Evolutionary conservation across 306 rosid genomes (phyloP), one percentile per base, ranked within the genome.

Genomic region (Mucuna pruriens): DNA sequence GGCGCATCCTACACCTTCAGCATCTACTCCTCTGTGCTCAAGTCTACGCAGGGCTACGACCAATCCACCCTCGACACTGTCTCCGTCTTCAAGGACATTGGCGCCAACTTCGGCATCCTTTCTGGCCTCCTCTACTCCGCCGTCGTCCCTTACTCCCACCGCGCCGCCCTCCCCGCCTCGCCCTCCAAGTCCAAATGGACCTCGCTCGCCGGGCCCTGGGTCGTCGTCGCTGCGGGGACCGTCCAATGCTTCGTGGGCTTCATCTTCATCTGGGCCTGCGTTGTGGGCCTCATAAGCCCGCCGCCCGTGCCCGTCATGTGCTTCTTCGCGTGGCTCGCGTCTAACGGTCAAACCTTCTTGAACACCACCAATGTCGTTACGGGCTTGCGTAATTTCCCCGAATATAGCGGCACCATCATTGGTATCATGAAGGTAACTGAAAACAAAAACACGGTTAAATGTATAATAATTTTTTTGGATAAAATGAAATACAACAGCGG

Each of bases 31-130:
- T 60, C 96, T 0, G 84, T 81, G 0, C 93, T 95, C 75, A 95
- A 95, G 71, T 88, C 98, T 8, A 57, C 86, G 7, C 98, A 93
- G 31, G 84, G 86, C 49, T 95, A 95, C 80, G 90, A 90, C 38
- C 98, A 95, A 84, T 93, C 96, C 51, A 93, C 99, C 2, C 95
- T 95, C 72, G 97, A 93, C 83, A 89, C 97, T 25, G 97, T 95
- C 22, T 93, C 98, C 10, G 97, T 95, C 64, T 95, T 95, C 96
- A 93, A 95, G 19, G 98, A 95, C 86, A 87, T 95, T 57, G 99
- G 98, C 0, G 96, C 93, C 45, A 93, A 91, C 86, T 92, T 88
- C 36, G 99, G 99, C 40, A 33, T 90, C 65, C 83, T 95, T 54
- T 85, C 99, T 13, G 98, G 98, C 36, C 83, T 95, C 51, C 94